phyloP scores from a whole-genome alignment of 1,139 yeast genomes.

The Scheffersomyces segobiensis region DNA sequence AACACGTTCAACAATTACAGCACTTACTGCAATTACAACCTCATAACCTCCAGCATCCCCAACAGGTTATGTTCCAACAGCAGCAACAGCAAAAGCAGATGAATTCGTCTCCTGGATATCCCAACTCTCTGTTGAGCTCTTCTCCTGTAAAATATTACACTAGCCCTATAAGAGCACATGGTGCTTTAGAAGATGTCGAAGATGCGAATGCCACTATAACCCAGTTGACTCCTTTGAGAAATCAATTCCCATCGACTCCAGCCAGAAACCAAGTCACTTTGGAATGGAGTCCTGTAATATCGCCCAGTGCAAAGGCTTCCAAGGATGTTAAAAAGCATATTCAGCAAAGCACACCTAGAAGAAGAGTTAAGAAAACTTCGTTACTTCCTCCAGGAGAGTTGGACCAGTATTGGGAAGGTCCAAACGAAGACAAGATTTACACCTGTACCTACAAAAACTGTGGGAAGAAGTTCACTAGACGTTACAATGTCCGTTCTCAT shows the following conservation, averaged over 20 bases:
- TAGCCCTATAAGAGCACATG: conserved; percentile 28
- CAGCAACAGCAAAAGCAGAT: conserved; percentile 5
- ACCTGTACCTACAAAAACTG: conserved; percentile 79
- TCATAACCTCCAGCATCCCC: conserved; percentile 7
- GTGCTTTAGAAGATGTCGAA: conserved; percentile 29
- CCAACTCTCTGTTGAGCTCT: conserved; percentile 24
- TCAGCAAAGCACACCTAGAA: conserved; percentile 41
- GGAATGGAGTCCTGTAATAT: conserved; percentile 59
- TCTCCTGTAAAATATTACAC: conserved; percentile 34
- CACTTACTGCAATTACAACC: conserved; percentile 9
- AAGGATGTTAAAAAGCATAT: conserved; percentile 40
- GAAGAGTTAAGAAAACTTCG: conserved; percentile 59
- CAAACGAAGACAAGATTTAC: conserved; percentile 66
- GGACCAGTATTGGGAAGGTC: conserved; percentile 81
- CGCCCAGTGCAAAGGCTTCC: conserved; percentile 43
- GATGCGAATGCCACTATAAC: conserved; percentile 44
- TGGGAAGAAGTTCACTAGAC: conserved; percentile 79
- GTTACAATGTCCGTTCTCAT: conserved; percentile 95
- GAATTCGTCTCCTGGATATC: conserved; percentile 31
- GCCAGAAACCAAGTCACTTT: conserved; percentile 36
- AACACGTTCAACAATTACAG: conserved; percentile 7
- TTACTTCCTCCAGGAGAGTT: conserved; percentile 88
- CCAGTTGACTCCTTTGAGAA: conserved; percentile 44
- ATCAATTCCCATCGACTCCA: conserved; percentile 37
- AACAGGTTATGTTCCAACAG: conserved; percentile 7